Base-by-base conservation (phyloP, 176 grass and related monocot species). In the Aegilops umbellulata region DNA sequence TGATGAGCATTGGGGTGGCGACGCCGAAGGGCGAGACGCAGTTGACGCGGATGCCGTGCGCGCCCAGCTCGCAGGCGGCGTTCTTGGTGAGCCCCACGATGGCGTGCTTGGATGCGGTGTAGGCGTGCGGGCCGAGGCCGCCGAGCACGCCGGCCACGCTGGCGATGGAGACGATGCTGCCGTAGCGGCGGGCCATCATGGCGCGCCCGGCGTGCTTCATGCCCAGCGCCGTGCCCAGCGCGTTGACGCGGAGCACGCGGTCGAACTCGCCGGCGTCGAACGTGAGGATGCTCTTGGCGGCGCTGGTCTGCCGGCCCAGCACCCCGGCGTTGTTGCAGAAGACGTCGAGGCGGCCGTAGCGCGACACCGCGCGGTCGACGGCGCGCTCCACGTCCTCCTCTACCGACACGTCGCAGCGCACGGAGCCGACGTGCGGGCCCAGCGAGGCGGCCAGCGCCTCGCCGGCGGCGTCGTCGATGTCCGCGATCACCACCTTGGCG, bases 11-110 rank as follows among this genome's bases (percentile, higher is more conserved):
- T 15, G 86, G 89, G 23, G 97, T 99, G 34, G 97, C 97, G 24
- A 99, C 97, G 23, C 97, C 97, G 80, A 99, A 99, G 19, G 97
- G 97, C 14, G 97, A 99, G 29, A 99, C 86, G 94, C 97, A 99
- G 82, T 99, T 99, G 31, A 99, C 94, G 3, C 97, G 94, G 61
- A 99, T 74, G 34, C 97, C 97, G 82, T 97, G 92, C 32, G 87
- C 83, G n/a, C 97, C 97, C 8, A 99, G 94, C 92, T 99, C 97
- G 82, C 97, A 97, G 44, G 94, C 90, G 0, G 92, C 90, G 92
- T 99, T 99, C 92, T 91, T 94, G 76, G 97, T 99, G 26, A 99
- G 92, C 12, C 97, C 97, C 5, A 99, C 94, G 73, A 99, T 55
- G 30, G 97, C 97, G 89, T 99, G 97, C 94, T 99, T 94, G 68